These are phyloP conservation scores for Globisporangium yorkense DNA, from an alignment of 352 stramenopile species.

Conservation along the genomic window DNA sequence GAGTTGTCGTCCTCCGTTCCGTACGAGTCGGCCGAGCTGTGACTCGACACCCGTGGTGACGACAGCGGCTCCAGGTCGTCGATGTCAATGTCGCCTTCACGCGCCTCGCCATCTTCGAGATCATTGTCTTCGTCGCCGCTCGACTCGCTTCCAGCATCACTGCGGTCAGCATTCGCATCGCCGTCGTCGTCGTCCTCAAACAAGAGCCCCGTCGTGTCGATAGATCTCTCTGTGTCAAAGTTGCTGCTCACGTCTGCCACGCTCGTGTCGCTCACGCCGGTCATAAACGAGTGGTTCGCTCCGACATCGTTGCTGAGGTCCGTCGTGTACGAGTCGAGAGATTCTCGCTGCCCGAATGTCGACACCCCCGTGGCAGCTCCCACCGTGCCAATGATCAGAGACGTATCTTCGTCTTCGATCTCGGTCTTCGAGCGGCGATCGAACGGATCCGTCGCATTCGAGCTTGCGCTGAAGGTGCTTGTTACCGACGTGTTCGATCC, in stretches of 20 bases:
- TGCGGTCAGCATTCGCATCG: not conserved
- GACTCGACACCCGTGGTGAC: constrained; percentile 1
- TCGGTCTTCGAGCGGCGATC: constrained; percentile 38
- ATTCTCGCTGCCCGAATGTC: constrained; percentile 7
- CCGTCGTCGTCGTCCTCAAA: constrained; percentile 10
- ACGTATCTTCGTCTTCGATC: constrained; percentile 17
- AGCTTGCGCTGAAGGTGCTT: constrained; percentile 31
- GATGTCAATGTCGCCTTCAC: constrained; percentile 14
- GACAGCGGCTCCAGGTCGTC: constrained; percentile 7
- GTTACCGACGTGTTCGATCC: constrained; percentile 38
- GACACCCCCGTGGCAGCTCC: not conserved
- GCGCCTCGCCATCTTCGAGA: not conserved
- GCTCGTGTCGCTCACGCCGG: constrained; percentile 11
- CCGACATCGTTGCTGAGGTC: constrained; percentile 5
- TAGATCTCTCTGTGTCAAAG: constrained; percentile 1
- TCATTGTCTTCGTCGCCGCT: not conserved
- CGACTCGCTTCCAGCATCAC: not conserved
- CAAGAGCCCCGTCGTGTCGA: constrained; percentile 2
- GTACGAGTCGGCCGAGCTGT: constrained; percentile 10
- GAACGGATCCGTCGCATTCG: constrained; percentile 36
- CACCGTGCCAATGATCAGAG: not conserved
- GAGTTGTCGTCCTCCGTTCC: constrained; percentile 8
- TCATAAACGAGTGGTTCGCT: constrained; percentile 10
- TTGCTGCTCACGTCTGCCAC: constrained; percentile 2
- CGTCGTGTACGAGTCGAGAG: constrained; percentile 14